phyloP scores from a whole-genome alignment of 495 filamentous ascomycete genomes.

The Penicillium angulare region DNA sequence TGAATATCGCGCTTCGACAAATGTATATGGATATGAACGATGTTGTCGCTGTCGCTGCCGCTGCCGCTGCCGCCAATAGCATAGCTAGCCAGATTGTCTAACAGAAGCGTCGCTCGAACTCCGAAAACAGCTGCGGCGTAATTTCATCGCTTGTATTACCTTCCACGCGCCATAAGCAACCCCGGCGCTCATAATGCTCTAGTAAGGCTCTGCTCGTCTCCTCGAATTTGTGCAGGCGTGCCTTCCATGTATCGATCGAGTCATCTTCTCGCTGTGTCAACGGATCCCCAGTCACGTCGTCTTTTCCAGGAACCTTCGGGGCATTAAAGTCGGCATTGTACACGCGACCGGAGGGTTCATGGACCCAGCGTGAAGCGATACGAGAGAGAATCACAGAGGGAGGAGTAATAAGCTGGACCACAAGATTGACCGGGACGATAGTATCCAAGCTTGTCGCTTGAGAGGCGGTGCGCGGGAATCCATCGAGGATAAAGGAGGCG shows the following conservation, averaged over 20 bases:
- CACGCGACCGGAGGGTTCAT: constrained; percentile 84
- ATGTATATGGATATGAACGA: not conserved
- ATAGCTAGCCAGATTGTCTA: too few species aligned
- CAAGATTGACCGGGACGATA: constrained; percentile 88
- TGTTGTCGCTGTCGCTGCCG: not conserved
- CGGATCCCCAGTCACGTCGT: constrained; percentile 89
- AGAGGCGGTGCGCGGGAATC: constrained; percentile 83
- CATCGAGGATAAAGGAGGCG: constrained; percentile 92
- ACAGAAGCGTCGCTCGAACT: constrained; percentile 77
- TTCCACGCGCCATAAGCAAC: constrained; percentile 83
- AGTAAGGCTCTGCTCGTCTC: constrained; percentile 82
- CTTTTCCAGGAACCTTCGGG: constrained; percentile 74
- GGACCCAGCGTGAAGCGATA: constrained; percentile 89
- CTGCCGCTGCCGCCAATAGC: too few species aligned
- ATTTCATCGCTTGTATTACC: constrained; percentile 94
- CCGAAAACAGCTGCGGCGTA: constrained; percentile 74
- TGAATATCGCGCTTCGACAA: not conserved
- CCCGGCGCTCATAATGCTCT: constrained; percentile 82
- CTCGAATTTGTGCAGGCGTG: constrained; percentile 76
- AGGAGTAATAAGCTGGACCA: constrained; percentile 56
- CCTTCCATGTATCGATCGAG: constrained; percentile 78
- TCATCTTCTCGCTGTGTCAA: constrained; percentile 84
- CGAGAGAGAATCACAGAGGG: constrained; percentile 78
- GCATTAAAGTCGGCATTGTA: constrained; percentile 94
- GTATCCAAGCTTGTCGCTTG: constrained; percentile 77